Conservation (phyloP, 768 basidiomycete genomes). For the Tricholoma flavovirens region DNA sequence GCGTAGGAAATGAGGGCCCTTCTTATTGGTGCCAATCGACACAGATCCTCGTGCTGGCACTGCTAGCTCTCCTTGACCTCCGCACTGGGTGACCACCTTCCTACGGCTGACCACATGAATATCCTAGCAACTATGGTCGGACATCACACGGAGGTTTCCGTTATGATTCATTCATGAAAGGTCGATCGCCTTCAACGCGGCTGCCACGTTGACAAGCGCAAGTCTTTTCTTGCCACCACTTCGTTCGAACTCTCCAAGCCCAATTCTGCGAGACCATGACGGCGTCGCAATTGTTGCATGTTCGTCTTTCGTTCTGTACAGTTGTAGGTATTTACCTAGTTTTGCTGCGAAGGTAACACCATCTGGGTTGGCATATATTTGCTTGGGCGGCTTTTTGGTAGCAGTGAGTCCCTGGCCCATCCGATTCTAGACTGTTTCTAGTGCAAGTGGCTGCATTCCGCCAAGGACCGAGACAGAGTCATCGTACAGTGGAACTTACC, state of each 20-base stretch:
- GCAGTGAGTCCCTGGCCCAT: constrained; percentile 5
- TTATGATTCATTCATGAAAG: not conserved
- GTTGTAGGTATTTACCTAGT: constrained; percentile 6
- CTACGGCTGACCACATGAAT: no score
- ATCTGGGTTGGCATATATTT: constrained; percentile 53
- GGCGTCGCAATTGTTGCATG: constrained; percentile 24
- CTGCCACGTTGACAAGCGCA: not conserved
- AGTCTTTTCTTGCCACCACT: not conserved
- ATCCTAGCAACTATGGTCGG: no score
- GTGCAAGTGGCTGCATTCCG: no score
- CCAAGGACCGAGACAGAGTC: not conserved
- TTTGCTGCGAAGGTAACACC: constrained; percentile 40
- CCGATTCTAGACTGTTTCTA: no score
- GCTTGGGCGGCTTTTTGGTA: constrained; percentile 45
- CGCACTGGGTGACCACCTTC: no score
- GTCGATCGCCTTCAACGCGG: not conserved
- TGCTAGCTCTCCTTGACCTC: no score
- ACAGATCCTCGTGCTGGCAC: no score
- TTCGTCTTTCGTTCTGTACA: constrained; percentile 16
- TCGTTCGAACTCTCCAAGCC: not conserved
- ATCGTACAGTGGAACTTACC: not conserved
- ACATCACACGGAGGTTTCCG: not conserved
- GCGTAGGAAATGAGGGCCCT: not conserved
- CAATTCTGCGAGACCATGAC: not conserved
- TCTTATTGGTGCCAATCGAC: not conserved